Evolutionary conservation across 2,329 filamentous ascomycete genomes (phyloP).

Genomic region (Exophiala lecanii-corni): DNA sequence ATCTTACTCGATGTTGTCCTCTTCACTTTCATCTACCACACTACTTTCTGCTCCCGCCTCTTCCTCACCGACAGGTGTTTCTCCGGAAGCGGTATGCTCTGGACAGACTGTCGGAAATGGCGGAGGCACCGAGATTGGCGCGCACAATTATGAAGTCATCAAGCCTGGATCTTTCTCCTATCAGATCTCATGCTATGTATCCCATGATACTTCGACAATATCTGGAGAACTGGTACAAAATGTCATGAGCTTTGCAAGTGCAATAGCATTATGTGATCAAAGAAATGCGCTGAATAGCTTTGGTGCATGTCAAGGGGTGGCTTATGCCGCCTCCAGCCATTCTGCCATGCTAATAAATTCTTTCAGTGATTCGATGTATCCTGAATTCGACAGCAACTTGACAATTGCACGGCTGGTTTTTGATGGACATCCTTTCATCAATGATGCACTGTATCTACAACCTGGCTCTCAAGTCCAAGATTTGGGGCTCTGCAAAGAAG

Average conservation of each 20-base stretch:
- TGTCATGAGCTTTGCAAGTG: neutral
- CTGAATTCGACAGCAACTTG: neutral
- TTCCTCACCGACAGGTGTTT: too few species aligned
- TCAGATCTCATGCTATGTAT: conserved; percentile 1
- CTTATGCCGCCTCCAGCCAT: neutral
- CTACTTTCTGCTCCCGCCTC: too few species aligned
- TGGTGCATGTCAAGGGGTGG: neutral
- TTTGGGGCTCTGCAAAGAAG: neutral
- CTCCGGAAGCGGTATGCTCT: neutral
- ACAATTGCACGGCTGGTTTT: neutral
- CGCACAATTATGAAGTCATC: conserved; percentile 1
- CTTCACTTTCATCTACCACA: too few species aligned
- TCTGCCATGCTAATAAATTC: neutral
- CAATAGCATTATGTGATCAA: neutral
- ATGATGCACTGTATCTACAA: conserved; percentile 2
- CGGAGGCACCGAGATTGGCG: neutral
- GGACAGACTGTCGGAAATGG: neutral
- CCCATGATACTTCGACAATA: neutral
- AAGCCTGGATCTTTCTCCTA: conserved; percentile 1
- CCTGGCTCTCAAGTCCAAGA: neutral
- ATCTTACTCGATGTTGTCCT: too few species aligned
- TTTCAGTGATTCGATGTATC: neutral
- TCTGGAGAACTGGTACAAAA: neutral
- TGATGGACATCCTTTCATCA: conserved; percentile 1
- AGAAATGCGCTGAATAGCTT: neutral